Base-by-base conservation (phyloP, 2,329 filamentous ascomycete genomes). In the Trichoderma semiorbis region DNA sequence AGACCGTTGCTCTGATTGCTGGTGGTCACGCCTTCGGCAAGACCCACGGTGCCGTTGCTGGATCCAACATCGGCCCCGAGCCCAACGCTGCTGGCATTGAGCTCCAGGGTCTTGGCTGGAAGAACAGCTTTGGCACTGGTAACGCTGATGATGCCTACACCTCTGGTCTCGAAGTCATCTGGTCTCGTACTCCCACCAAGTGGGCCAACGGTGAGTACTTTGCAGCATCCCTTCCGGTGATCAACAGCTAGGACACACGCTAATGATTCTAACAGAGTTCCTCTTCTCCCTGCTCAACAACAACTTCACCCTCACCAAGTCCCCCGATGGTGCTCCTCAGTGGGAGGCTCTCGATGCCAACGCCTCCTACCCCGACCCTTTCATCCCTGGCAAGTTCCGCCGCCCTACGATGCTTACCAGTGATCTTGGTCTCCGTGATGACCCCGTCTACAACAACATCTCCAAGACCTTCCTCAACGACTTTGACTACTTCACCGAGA, bases 11-110 rank as follows among this genome's bases (percentile, higher is more conserved):
- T 16, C 83, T 94, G 50, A 94, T 94, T 78, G 90, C 90, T 53
- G 92, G 92, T 78, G 92, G 92, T 53, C 92, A 94, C 84, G 86
- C 89, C 39, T 93, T 94, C 77, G 92, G 92, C 77, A 94, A 94
- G 88, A 93, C 91, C 0, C 92, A 94, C 81, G 92, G 92, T 77
- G 92, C 92, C 32, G 91, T 83, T 72, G 83, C 88, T 18, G 83
- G 85, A 16, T 28, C 39, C 74, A 87, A 92, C 76, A 85, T 93
- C 66, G 91, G 90, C 66, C 81, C 84, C 21, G 92, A 93, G 80
- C 92, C 92, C 32, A 87, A 90, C 77, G 90, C 84, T 11, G 90
- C 91, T 69, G 80, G 81, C 55, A 81, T 94, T 34, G 88, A 91
- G 76, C 79, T 86, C 74, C 90, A 93, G 79, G 92, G 92, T 73